These are phyloP conservation scores for Tetramitus jugosus DNA, from an alignment of 208 protist species.

Conservation along the genomic window DNA sequence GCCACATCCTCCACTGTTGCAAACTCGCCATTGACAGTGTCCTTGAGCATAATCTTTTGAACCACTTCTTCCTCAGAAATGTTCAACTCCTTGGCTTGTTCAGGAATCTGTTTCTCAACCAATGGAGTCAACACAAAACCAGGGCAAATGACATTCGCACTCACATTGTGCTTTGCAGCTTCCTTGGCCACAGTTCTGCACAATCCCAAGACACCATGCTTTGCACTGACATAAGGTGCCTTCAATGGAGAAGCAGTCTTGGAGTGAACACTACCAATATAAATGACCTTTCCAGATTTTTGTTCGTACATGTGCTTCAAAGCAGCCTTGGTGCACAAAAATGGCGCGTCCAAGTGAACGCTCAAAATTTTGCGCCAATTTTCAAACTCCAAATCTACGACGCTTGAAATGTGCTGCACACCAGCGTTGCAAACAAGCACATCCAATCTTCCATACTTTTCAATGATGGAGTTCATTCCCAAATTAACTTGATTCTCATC, in stretches of 20 bases:
- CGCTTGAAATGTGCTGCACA: conserved; percentile 43
- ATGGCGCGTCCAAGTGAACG: conserved; percentile 38
- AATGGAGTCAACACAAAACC: conserved; percentile 39
- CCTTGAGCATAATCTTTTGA: conserved; percentile 34
- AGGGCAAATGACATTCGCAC: conserved; percentile 39
- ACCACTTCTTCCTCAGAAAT: conserved; percentile 42
- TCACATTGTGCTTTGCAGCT: conserved; percentile 33
- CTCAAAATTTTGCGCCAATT: conserved; percentile 34
- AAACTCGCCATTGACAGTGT: conserved; percentile 42
- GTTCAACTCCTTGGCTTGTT: conserved; percentile 28
- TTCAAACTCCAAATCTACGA: conserved; percentile 35
- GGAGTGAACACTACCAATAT: conserved; percentile 40
- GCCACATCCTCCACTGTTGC: conserved; percentile 38
- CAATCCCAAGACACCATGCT: conserved; percentile 40
- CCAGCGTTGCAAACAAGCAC: conserved; percentile 55
- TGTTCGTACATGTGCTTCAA: conserved; percentile 35
- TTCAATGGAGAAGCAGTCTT: conserved; percentile 39
- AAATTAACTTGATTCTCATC: neutral
- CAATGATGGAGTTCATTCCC: neutral
- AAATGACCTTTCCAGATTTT: conserved; percentile 28
- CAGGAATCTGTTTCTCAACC: conserved; percentile 36
- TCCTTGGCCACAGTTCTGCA: conserved; percentile 33
- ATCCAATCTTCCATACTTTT: conserved; percentile 30
- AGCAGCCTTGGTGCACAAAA: conserved; percentile 32
- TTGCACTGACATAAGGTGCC: conserved; percentile 37